Base-by-base conservation (phyloP, 176 grass and related monocot genomes). In the Tillandsia leiboldiana region DNA sequence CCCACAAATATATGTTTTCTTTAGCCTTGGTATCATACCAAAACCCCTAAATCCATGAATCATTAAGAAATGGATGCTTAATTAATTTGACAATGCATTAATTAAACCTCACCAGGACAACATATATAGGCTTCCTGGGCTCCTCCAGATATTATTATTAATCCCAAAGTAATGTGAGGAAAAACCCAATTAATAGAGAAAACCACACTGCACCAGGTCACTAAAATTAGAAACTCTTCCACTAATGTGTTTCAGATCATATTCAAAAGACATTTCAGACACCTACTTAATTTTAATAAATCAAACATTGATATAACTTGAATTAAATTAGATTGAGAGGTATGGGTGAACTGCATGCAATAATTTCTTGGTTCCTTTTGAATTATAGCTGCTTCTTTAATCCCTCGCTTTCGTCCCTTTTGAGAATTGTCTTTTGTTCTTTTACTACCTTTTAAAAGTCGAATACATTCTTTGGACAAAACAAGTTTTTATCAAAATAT, bases 401-500 rank as follows among this genome's bases (percentile, higher is more conserved):
- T 51, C 64, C 74, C 83, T 66, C 65, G 68, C 90, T 90, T 99
- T 93, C 78, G 72, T 56, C 72, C 77, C 94, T 93, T 99, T 99
- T 80, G 85, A 99, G 88, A 83, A 20, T 51, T 84, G 78, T 84
- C 75, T 84, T 79, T 83, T 85, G 51, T 63, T 87, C 68, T 74
- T 79, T 64, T 66, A 70, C 71, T 66, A 70, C 71, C 77, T 80
- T 81, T 91, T 76, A 88, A 76, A 65, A 82, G 70, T 85, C 22
- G 15, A 17, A 77, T 85, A 73, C 88, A 73, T 89, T 81, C 78
- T 89, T 88, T 76, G 64, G 63, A 80, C 86, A 83, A 80, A 80
- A 28, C 56, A 14, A 70, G 7, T 20, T 84, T 79, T 92, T 96
- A 86, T 89, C 81, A 42, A 42, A 42, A 42, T 7, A 42, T 42